These are phyloP conservation scores for Plasmodium coatneyi DNA, from an alignment of 169 alveolate species.

Conservation along the genomic window DNA sequence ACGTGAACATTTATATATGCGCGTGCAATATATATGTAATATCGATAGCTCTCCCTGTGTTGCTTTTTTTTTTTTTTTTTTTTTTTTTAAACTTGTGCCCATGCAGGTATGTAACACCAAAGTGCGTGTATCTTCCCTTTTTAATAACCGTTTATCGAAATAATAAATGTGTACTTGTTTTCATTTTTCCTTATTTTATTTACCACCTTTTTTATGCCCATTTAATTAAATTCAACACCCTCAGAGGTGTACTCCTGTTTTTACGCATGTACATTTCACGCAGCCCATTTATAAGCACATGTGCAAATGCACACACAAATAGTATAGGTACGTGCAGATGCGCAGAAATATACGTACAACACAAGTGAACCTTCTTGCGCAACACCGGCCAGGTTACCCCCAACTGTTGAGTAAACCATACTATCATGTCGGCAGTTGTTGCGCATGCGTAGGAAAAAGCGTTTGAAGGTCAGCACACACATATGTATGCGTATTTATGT, in stretches of 20 bases:
- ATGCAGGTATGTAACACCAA: neutral
- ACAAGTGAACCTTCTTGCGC: neutral
- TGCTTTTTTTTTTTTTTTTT: neutral
- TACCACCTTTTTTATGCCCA: neutral
- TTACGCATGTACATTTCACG: conserved; percentile 8
- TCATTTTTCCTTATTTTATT: neutral
- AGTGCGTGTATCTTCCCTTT: neutral
- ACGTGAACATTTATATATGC: neutral
- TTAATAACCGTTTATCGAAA: neutral
- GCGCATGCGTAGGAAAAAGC: neutral
- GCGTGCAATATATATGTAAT: neutral
- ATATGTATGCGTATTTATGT: neutral
- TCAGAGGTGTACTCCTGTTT: neutral
- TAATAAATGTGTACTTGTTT: neutral
- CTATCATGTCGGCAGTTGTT: neutral
- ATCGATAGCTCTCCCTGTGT: neutral
- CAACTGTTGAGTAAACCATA: neutral
- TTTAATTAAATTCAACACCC: conserved; percentile 3
- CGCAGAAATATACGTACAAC: neutral
- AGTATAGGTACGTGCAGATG: neutral
- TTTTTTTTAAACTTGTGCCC: neutral
- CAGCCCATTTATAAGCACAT: neutral
- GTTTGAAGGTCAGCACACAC: neutral
- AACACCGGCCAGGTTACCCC: neutral
- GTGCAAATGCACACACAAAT: neutral